phyloP scores from a whole-genome alignment of 441 rosid genomes.

The Corymbia calophylla region DNA sequence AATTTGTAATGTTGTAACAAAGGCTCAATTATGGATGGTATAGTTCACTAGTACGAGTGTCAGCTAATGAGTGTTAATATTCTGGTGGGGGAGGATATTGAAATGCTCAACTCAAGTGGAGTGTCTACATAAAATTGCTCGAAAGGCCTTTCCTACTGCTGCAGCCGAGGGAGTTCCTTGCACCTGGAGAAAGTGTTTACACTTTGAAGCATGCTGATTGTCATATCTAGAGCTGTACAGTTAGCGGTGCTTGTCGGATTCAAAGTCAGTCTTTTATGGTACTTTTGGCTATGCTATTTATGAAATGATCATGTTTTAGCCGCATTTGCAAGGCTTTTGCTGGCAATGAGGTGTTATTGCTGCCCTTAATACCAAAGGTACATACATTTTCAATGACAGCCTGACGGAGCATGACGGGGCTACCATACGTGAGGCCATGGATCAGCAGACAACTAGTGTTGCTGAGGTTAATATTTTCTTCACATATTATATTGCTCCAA shows the following conservation, averaged over 20 bases:
- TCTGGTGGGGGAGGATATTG: neutral
- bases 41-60: neutral
- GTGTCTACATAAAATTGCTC: neutral
- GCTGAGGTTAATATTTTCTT: slow-evolving; percentile 53
- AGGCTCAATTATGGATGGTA: neutral
- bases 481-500: neutral
- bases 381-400: slow-evolving; percentile 20
- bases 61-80: neutral
- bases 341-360: neutral
- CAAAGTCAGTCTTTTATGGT: neutral
- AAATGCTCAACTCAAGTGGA: neutral
- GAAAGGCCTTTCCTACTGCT: neutral
- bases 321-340: neutral
- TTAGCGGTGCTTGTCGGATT: neutral
- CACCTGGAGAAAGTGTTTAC: neutral
- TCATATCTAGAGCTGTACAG: neutral
- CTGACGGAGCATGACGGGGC: slow-evolving; percentile 97
- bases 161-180: neutral
- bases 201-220: neutral
- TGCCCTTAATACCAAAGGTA: neutral
- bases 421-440: slow-evolving; percentile 92
- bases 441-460: slow-evolving; percentile 91
- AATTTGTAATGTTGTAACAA: neutral
- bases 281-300: neutral
- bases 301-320: neutral